These are phyloP conservation scores for Fusarium transvaalense DNA, from an alignment of 2,329 filamentous ascomycete genomes.

Conservation along the genomic window DNA sequence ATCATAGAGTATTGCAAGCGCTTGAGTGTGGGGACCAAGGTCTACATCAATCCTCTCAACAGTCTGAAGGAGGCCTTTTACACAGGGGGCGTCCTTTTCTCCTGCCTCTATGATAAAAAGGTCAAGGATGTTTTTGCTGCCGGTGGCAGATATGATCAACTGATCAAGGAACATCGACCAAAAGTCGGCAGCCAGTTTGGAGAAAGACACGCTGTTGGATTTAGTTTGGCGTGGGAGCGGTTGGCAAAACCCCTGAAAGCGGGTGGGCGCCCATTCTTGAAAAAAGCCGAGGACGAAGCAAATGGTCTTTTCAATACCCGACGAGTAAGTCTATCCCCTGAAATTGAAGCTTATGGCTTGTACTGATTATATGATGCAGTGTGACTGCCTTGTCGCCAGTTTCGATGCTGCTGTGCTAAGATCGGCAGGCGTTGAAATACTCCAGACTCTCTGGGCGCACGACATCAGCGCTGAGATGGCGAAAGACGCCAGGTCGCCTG, in stretches of 20 bases:
- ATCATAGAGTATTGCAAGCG: conserved; percentile 82
- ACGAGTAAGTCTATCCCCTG: conserved; percentile 63
- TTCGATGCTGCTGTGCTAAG: conserved; percentile 84
- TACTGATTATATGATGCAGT: conserved; percentile 60
- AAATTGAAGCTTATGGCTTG: neutral
- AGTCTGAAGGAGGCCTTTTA: conserved; percentile 95
- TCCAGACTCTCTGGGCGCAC: conserved; percentile 83
- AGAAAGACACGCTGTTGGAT: conserved; percentile 87
- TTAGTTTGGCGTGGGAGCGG: conserved; percentile 90
- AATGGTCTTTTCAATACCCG: conserved; percentile 69
- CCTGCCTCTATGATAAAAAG: conserved; percentile 89
- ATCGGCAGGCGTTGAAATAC: conserved; percentile 79
- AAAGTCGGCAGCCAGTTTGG: conserved; percentile 72
- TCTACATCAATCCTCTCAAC: conserved; percentile 86
- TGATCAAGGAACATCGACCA: conserved; percentile 86
- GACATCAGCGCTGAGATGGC: conserved; percentile 91
- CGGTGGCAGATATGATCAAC: conserved; percentile 89
- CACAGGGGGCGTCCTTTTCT: conserved; percentile 85
- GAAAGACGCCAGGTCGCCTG: conserved; percentile 79
- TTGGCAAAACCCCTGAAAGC: conserved; percentile 74
- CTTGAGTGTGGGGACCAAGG: conserved; percentile 79
- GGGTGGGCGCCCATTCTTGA: conserved; percentile 71
- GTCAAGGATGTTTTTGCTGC: conserved; percentile 89
- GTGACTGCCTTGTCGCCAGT: conserved; percentile 90
- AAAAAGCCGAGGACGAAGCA: conserved; percentile 75